Evolutionary conservation across 257 asterid genomes (phyloP).

Genomic region (Asclepias syriaca): DNA sequence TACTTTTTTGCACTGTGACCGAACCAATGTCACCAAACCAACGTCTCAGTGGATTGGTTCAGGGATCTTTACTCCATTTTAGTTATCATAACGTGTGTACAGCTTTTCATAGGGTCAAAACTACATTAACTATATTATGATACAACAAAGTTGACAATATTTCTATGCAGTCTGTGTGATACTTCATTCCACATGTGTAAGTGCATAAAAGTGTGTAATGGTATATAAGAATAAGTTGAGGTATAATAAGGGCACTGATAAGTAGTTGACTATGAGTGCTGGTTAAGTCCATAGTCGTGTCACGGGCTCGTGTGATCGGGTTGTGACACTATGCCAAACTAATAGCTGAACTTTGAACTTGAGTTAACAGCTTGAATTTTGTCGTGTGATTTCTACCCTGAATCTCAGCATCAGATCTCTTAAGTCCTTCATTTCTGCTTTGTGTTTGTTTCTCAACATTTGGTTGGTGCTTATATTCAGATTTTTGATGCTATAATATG

Average conservation of each 20-base stretch:
- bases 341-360: not conserved
- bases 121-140: not conserved
- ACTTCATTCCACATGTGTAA: no score
- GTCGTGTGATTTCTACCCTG: not conserved
- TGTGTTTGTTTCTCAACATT: not conserved
- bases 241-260: no score
- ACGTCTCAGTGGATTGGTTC: not conserved
- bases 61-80: not conserved
- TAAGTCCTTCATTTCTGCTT: not conserved
- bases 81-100: not conserved
- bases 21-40: not conserved
- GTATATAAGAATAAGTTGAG: no score
- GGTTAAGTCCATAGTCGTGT: no score
- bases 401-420: not conserved
- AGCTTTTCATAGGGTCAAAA: not conserved
- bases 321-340: not conserved
- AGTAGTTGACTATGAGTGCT: no score
- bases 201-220: no score
- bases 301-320: no score
- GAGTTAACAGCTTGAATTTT: not conserved
- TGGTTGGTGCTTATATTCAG: conserved; percentile 31
- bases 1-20: conserved; percentile 15
- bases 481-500: conserved; percentile 92
- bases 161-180: not conserved
- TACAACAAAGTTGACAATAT: not conserved